A percentile compares a stretch with the other conserved stretches of the same genome.
phyloP scores from a whole-genome alignment of 1,284 basidiomycete species.

The Blastosporella zonata region DNA sequence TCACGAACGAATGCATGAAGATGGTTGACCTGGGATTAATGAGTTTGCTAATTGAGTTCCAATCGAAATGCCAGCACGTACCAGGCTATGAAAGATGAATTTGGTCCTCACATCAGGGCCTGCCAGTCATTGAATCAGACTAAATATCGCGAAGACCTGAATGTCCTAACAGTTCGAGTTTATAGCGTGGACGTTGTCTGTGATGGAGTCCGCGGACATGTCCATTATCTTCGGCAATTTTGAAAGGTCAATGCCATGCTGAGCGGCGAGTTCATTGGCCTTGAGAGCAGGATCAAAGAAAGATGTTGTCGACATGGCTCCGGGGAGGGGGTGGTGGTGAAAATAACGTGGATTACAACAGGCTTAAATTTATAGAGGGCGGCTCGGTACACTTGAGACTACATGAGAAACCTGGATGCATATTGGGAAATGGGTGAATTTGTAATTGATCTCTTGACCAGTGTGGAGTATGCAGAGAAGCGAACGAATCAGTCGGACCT shows the following conservation, averaged over 20 bases:
- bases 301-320: slow-evolving; percentile 4
- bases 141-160: neutral
- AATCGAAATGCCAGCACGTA: slow-evolving; percentile 17
- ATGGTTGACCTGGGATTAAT: slow-evolving; percentile 43
- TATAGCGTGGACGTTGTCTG: slow-evolving; percentile 36
- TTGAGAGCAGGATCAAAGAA: slow-evolving; percentile 13
- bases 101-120: slow-evolving; percentile 40
- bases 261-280: slow-evolving; percentile 28
- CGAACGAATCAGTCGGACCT: neutral
- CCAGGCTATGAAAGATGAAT: slow-evolving; percentile 39
- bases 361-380: slow-evolving; percentile 1
- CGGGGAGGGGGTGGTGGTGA: neutral
- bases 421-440: neutral
- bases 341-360: neutral
- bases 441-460: neutral
- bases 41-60: neutral
- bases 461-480: neutral
- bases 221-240: slow-evolving; percentile 38
- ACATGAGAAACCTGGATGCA: neutral
- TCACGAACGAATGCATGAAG: slow-evolving; percentile 73
- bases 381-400: neutral
- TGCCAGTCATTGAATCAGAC: slow-evolving; percentile 13
- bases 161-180: slow-evolving; percentile 36
- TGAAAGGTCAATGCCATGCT: slow-evolving; percentile 36
- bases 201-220: slow-evolving; percentile 38